A percentile compares a stretch with the other conserved stretches of the same genome.
Conservation (phyloP, 805 yeast species). For the Brettanomyces naardenensis region DNA sequence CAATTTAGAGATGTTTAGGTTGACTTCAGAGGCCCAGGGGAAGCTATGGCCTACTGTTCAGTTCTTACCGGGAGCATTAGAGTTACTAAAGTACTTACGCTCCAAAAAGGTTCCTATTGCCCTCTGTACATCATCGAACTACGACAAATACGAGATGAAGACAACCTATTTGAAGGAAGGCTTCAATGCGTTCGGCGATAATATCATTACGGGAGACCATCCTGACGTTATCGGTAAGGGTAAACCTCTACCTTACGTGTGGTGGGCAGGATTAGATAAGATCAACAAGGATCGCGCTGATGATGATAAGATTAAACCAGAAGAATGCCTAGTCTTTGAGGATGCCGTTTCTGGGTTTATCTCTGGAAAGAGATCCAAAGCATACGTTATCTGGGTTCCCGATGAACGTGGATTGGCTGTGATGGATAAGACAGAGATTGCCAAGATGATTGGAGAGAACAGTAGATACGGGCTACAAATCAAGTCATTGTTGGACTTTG, state of each 20-base stretch:
- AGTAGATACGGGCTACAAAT: constrained; percentile 49
- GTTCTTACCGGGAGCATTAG: constrained; percentile 81
- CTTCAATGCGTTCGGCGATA: constrained; percentile 53
- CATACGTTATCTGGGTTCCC: constrained; percentile 91
- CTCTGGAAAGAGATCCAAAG: constrained; percentile 79
- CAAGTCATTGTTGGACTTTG: constrained; percentile 43
- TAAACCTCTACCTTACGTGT: constrained; percentile 90
- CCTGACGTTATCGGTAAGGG: constrained; percentile 77
- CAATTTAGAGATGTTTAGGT: constrained; percentile 51
- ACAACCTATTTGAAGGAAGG: constrained; percentile 56
- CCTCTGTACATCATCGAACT: constrained; percentile 79
- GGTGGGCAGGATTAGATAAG: constrained; percentile 71
- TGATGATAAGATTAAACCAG: constrained; percentile 43
- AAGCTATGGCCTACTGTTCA: constrained; percentile 53
- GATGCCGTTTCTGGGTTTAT: constrained; percentile 91
- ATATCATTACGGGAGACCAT: constrained; percentile 85
- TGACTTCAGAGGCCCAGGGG: constrained; percentile 46
- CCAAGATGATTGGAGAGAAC: constrained; percentile 33
- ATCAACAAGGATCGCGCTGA: constrained; percentile 47
- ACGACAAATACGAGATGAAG: constrained; percentile 54
- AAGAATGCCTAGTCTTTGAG: constrained; percentile 85
- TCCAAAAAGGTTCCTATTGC: constrained; percentile 66
- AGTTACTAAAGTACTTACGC: constrained; percentile 49
- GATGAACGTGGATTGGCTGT: constrained; percentile 61
- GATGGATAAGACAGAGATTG: constrained; percentile 39